Conservation (phyloP, 805 yeast species). For the Yarrowia keelungensis region DNA sequence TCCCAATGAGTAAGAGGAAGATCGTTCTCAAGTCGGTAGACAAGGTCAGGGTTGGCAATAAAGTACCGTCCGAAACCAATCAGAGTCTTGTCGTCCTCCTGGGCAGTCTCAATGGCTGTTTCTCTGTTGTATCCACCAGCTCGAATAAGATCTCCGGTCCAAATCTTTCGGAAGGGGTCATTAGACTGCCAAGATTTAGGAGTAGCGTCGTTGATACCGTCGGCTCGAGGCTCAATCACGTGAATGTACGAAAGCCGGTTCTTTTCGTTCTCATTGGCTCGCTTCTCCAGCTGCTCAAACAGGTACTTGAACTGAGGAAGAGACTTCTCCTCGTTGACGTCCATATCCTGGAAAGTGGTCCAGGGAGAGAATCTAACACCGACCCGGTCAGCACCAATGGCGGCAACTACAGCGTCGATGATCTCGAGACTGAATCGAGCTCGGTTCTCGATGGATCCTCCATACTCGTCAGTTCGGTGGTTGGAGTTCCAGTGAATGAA, state of each 20-base stretch:
- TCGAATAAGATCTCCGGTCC: conserved; percentile 56
- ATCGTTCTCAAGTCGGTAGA: conserved; percentile 54
- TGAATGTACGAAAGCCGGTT: conserved; percentile 52
- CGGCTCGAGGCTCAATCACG: conserved; percentile 51
- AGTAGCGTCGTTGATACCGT: conserved; percentile 45
- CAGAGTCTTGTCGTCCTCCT: conserved; percentile 43
- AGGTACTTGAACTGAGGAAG: conserved; percentile 52
- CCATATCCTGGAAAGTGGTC: conserved; percentile 40
- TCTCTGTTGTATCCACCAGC: conserved; percentile 50
- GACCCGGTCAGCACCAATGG: conserved; percentile 58
- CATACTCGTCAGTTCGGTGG: conserved; percentile 65
- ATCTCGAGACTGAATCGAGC: conserved; percentile 59
- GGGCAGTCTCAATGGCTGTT: conserved; percentile 45
- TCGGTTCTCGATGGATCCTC: conserved; percentile 67
- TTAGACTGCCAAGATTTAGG: conserved; percentile 38
- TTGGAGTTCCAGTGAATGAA: conserved; percentile 58
- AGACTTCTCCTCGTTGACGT: conserved; percentile 20
- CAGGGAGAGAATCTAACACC: conserved; percentile 54
- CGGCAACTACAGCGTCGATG: conserved; percentile 54
- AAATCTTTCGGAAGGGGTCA: conserved; percentile 49
- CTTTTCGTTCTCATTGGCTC: conserved; percentile 47
- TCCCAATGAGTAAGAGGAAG: conserved; percentile 55
- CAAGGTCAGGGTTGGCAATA: conserved; percentile 64
- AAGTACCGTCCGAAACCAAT: conserved; percentile 59
- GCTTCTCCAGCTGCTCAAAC: conserved; percentile 52